A percentile compares a stretch with the other conserved stretches of the same genome.
Conservation (phyloP, 140 eudicot genomes). For the Ambrosia hybrid region DNA sequence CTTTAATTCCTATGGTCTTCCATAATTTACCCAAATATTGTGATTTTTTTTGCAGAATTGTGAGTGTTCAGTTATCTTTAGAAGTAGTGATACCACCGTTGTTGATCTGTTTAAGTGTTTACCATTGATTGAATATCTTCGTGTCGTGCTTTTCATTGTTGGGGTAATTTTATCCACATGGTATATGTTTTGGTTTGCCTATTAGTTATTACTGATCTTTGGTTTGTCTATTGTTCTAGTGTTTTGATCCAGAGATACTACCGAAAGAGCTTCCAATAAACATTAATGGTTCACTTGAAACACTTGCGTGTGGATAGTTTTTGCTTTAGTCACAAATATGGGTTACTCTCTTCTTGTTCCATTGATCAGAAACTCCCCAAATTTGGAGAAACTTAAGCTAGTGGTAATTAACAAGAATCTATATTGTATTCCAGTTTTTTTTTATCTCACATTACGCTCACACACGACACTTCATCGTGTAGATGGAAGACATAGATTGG, state of each 20-base stretch:
- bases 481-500: neutral
- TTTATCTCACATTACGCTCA: neutral
- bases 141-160: neutral
- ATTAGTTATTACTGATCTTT: neutral
- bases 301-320: neutral
- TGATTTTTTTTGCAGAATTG: neutral
- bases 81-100: neutral
- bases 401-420: neutral
- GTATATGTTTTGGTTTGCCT: neutral
- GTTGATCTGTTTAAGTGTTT: conserved; percentile 1
- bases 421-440: neutral
- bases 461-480: neutral
- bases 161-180: conserved; percentile 10
- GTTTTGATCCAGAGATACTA: neutral
- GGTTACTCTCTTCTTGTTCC: neutral
- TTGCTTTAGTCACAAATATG: neutral
- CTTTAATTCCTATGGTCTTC: neutral
- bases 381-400: neutral
- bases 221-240: neutral
- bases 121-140: neutral
- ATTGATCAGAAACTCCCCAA: conserved; percentile 13
- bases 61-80: neutral
- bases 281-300: neutral
- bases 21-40: neutral
- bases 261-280: too few relatives aligned